Evolutionary conservation across 2,329 filamentous ascomycete genomes (phyloP).

Genomic region (Neospermospora avenae): DNA sequence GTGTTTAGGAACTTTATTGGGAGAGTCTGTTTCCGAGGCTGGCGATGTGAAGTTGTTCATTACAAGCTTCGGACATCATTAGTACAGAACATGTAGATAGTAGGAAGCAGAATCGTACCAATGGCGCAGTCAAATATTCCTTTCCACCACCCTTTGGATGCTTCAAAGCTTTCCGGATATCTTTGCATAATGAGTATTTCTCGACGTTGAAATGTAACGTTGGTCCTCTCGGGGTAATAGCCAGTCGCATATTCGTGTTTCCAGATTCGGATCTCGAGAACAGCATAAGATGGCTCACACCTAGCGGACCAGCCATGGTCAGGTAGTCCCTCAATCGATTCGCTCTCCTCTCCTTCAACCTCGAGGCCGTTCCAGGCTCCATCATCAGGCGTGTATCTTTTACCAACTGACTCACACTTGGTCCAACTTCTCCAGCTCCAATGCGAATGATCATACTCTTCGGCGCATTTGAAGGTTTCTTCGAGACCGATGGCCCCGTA

Average conservation of each 20-base stretch:
- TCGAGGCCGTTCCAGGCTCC: constrained; percentile 89
- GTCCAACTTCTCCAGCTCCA: constrained; percentile 88
- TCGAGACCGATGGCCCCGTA: constrained; percentile 55
- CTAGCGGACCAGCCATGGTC: constrained; percentile 90
- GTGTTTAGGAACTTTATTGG: constrained; percentile 79
- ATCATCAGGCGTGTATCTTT: constrained; percentile 90
- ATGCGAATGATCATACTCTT: constrained; percentile 99
- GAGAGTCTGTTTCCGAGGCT: constrained; percentile 50
- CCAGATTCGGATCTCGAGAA: constrained; percentile 88
- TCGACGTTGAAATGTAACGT: constrained; percentile 94
- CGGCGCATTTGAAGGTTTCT: constrained; percentile 61
- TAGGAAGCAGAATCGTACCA: constrained; percentile 49
- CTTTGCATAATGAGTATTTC: constrained; percentile 90
- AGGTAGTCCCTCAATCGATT: constrained; percentile 91
- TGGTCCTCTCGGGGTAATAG: constrained; percentile 83
- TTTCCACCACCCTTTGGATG: constrained; percentile 79
- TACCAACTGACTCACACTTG: constrained; percentile 86
- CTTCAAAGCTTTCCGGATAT: constrained; percentile 79
- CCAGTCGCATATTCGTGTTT: constrained; percentile 88
- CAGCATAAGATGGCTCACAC: constrained; percentile 87
- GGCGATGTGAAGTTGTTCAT: constrained; percentile 95
- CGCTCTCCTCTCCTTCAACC: constrained; percentile 82
- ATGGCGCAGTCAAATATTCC: constrained; percentile 79
- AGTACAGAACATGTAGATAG: constrained; percentile 19
- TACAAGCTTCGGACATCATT: constrained; percentile 59